A percentile compares a stretch with the other conserved stretches of the same genome.
These are phyloP conservation scores for Tolypocladium ovalisporum DNA, from an alignment of 2,329 filamentous ascomycete genomes.

Conservation along the genomic window DNA sequence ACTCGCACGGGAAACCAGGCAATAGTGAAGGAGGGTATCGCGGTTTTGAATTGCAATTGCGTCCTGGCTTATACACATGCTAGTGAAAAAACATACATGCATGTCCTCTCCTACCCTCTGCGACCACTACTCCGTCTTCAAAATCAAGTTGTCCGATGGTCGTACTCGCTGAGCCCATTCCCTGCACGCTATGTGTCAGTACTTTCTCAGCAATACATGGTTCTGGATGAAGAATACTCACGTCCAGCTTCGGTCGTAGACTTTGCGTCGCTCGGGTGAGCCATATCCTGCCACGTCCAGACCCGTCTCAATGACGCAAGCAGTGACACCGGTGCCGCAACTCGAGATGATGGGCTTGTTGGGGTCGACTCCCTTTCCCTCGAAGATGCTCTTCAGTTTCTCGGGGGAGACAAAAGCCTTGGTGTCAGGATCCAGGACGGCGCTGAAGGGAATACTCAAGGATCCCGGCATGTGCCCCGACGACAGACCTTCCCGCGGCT, in stretches of 20 bases:
- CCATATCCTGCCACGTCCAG: conserved; percentile 70
- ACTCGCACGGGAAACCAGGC: background rate
- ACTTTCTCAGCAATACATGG: background rate
- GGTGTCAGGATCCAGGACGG: conserved; percentile 70
- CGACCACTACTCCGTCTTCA: conserved; percentile 31
- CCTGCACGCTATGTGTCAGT: conserved; percentile 27
- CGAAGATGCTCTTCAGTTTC: conserved; percentile 65
- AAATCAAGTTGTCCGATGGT: conserved; percentile 50
- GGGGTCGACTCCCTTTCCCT: conserved; percentile 68
- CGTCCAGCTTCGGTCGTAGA: conserved; percentile 99
- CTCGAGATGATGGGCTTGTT: conserved; percentile 73
- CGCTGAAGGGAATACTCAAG: conserved; percentile 68
- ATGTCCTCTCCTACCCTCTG: background rate
- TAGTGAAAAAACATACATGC: background rate
- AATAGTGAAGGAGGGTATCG: background rate
- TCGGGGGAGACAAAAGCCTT: conserved; percentile 68
- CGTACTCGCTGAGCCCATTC: conserved; percentile 59
- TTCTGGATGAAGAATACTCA: conserved; percentile 39
- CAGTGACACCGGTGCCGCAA: conserved; percentile 91
- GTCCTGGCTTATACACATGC: background rate
- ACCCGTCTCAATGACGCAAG: conserved; percentile 80
- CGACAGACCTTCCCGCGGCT: conserved; percentile 74
- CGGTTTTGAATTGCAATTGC: background rate
- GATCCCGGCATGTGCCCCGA: conserved; percentile 90
- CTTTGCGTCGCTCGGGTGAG: conserved; percentile 50